Base-by-base conservation (phyloP, 148 eudicot species). In the Bassia scoparia region DNA sequence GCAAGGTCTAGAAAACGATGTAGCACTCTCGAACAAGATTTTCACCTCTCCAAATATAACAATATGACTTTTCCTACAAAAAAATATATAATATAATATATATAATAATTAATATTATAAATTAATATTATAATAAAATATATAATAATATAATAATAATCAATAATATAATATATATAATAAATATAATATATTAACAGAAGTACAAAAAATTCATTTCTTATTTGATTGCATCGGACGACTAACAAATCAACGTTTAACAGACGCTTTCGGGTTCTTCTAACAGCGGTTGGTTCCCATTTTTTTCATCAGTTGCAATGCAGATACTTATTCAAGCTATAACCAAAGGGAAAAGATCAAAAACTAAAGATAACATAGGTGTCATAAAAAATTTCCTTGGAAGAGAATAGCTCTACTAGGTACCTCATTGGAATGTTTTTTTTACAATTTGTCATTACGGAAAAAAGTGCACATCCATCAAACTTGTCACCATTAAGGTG, bases 391-490 rank as follows among this genome's bases (percentile, higher is more conserved):
- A n/a, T n/a, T n/a, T 41, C 48, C 72, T 38, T 5, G n/a, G 35
- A 49, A 44, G 12, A 21, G 50, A 23, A 68, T 50, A 30, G 41
- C 26, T 56, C 20, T 35, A 4, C 44, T 64, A n/a, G n/a, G n/a
- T n/a, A 91, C 98, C 96, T 91, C 98, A 64, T 89, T 88, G 79
- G 89, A 84, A 87, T 87, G 68, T 89, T 93, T 80, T 87, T 85
- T 55, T 85, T 79, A 78, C n/a, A 94, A 91, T 55, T 82, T 82
- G 75, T 89, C 88, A 78, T 87, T 83, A 29, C 97, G 96, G 83
- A 89, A 94, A 76, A 94, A 91, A 30, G 86, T 94, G 98, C 98
- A 84, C 97, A 91, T 9, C 98, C 97, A 84, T 94, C 96, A 68
- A 86, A 74, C 24, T 83, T 80, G 33, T 78, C 79, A 54, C 80